Evolutionary conservation across 345 rosid genomes (phyloP).

Genomic region (Cardamine chenopodiifolia): DNA sequence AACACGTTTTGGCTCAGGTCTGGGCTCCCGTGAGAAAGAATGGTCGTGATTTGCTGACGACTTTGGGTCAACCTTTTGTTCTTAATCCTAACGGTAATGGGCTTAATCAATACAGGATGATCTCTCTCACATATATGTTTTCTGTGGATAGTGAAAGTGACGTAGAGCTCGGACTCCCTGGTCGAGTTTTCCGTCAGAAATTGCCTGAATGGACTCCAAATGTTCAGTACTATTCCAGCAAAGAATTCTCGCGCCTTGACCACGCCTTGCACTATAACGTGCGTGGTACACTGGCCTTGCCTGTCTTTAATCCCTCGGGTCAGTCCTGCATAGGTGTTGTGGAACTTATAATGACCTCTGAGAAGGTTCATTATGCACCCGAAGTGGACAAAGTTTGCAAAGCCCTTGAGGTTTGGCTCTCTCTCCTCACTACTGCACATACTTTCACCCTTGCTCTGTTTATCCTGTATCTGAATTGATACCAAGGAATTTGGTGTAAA

Average conservation of each 20-base stretch:
- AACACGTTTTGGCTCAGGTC: conserved; percentile 84
- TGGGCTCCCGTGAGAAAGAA: conserved; percentile 84
- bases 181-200: conserved; percentile 83
- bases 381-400: conserved; percentile 97
- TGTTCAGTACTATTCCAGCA: conserved; percentile 85
- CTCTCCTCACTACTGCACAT: conserved; percentile 27
- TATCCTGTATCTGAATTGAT: neutral
- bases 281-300: conserved; percentile 85
- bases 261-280: conserved; percentile 78
- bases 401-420: conserved; percentile 86
- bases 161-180: conserved; percentile 85
- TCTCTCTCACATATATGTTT: conserved; percentile 75
- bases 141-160: conserved; percentile 78
- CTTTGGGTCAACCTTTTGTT: conserved; percentile 93
- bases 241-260: conserved; percentile 76
- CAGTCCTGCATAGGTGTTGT: conserved; percentile 84
- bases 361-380: conserved; percentile 79
- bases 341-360: conserved; percentile 89
- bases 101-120: conserved; percentile 87
- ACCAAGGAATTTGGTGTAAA: neutral
- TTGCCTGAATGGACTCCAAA: conserved; percentile 95
- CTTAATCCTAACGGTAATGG: conserved; percentile 74
- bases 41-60: conserved; percentile 66
- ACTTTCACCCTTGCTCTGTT: conserved; percentile 9
- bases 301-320: conserved; percentile 77